These are phyloP conservation scores for Allium sativum DNA, from an alignment of 106 monocot genomes.

Conservation along the genomic window DNA sequence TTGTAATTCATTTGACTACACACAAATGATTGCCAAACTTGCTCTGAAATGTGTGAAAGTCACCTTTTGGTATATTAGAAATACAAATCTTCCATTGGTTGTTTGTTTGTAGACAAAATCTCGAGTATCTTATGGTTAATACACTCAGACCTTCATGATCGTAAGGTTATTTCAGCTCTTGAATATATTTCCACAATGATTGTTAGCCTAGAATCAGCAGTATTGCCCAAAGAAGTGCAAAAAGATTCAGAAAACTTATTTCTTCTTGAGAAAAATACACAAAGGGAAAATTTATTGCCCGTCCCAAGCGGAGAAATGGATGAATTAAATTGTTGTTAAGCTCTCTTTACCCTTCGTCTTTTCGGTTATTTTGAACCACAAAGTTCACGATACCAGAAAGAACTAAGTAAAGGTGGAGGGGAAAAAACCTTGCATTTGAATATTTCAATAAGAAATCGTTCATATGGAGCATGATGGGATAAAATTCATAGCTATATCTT, in stretches of 20 bases:
- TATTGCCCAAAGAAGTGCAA: constrained; percentile 18
- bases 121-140: constrained; percentile 82
- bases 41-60: no score
- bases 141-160: constrained; percentile 87
- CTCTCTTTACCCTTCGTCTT: not conserved
- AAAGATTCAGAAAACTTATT: constrained; percentile 29
- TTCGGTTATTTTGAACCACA: no score
- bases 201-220: constrained; percentile 56
- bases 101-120: constrained; percentile 81
- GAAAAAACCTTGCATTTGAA: not conserved
- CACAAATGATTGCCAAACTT: no score
- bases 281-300: constrained; percentile 42
- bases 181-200: constrained; percentile 81
- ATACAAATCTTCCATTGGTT: no score
- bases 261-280: constrained; percentile 39
- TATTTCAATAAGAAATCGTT: constrained; percentile 56
- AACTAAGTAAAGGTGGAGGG: not conserved
- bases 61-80: no score
- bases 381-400: no score
- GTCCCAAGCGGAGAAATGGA: constrained; percentile 86
- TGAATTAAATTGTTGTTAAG: constrained; percentile 72
- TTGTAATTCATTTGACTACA: no score
- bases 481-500: constrained; percentile 34
- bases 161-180: constrained; percentile 43
- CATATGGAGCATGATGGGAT: constrained; percentile 44